A percentile compares a stretch with the other conserved stretches of the same genome.
Conservation (phyloP, 2,329 filamentous ascomycete species). For the Rachicladosporium sp. region DNA sequence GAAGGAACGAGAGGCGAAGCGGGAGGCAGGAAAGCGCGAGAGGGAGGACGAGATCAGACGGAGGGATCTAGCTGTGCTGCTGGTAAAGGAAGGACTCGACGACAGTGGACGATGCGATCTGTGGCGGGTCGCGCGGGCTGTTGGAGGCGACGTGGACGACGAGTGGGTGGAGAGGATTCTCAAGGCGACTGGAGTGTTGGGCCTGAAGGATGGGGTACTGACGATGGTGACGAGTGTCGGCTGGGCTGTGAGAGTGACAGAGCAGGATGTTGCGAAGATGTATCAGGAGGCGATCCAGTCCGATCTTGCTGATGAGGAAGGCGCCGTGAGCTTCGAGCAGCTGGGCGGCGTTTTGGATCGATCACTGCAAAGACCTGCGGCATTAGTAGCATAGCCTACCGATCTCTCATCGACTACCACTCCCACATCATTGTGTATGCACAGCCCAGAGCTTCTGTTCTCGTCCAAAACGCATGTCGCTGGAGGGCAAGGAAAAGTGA, state of each 20-base stretch:
- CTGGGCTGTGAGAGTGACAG: constrained; percentile 31
- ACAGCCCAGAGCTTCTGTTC: no score
- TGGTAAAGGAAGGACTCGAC: constrained; percentile 21
- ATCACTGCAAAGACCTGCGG: no score
- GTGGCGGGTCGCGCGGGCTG: constrained; percentile 27
- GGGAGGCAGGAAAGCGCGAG: constrained; percentile 27
- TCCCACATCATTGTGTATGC: no score
- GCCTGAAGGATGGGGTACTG: constrained; percentile 17
- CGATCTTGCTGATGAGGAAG: constrained; percentile 18
- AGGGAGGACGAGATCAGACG: constrained; percentile 26
- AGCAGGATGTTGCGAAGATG: constrained; percentile 27
- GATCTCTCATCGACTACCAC: no score
- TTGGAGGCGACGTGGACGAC: constrained; percentile 29
- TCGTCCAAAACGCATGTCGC: no score
- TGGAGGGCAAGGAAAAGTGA: no score
- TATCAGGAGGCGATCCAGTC: constrained; percentile 25
- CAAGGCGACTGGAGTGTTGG: constrained; percentile 27
- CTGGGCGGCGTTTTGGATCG: constrained; percentile 27
- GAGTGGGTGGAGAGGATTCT: constrained; percentile 34
- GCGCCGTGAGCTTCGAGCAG: constrained; percentile 22
- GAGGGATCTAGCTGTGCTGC: constrained; percentile 19
- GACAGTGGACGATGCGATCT: constrained; percentile 24
- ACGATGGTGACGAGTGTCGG: constrained; percentile 32
- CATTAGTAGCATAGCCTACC: no score
- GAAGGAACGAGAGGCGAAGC: constrained; percentile 27